Conservation (phyloP, 768 basidiomycete genomes). For the Calocybe gangraenosa region DNA sequence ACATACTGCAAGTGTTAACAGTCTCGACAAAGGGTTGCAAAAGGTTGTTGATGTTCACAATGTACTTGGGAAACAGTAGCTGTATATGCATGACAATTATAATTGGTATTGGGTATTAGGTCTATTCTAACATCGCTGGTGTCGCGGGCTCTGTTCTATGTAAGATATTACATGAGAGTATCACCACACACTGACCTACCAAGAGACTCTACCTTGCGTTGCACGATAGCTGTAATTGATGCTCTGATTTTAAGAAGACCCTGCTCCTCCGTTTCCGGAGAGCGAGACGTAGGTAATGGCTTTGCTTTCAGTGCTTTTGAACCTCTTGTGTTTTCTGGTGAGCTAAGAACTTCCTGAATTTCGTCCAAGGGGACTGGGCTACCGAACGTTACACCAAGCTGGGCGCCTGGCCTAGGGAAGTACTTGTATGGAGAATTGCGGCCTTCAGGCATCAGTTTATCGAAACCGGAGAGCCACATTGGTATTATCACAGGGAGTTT, state of each 20-base stretch:
- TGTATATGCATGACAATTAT: neutral
- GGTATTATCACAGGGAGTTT: slow-evolving; percentile 80
- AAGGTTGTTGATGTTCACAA: slow-evolving; percentile 15
- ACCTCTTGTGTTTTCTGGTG: slow-evolving; percentile 9
- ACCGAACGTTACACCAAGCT: slow-evolving; percentile 77
- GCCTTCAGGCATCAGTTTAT: slow-evolving; percentile 87
- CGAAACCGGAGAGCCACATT: slow-evolving; percentile 88
- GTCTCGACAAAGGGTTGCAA: slow-evolving; percentile 15
- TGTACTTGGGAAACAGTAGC: slow-evolving; percentile 5
- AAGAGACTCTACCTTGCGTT: slow-evolving; percentile 47
- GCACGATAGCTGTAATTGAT: slow-evolving; percentile 50
- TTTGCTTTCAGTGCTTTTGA: slow-evolving; percentile 16
- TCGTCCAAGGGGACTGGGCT: slow-evolving; percentile 53
- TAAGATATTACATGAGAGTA: slow-evolving; percentile 16
- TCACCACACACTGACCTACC: slow-evolving; percentile 47
- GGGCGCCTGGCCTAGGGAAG: slow-evolving; percentile 56
- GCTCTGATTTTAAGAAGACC: slow-evolving; percentile 41
- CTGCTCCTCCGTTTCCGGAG: slow-evolving; percentile 6
- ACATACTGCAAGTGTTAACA: neutral
- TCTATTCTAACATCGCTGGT: slow-evolving; percentile 1
- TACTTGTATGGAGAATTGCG: slow-evolving; percentile 72
- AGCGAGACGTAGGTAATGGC: slow-evolving; percentile 1
- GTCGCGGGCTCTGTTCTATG: neutral
- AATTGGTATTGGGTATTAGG: slow-evolving; percentile 1
- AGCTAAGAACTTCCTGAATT: slow-evolving; percentile 21